Base-by-base conservation (phyloP, 2,329 filamentous ascomycete genomes). In the Podosphaera xanthii region DNA sequence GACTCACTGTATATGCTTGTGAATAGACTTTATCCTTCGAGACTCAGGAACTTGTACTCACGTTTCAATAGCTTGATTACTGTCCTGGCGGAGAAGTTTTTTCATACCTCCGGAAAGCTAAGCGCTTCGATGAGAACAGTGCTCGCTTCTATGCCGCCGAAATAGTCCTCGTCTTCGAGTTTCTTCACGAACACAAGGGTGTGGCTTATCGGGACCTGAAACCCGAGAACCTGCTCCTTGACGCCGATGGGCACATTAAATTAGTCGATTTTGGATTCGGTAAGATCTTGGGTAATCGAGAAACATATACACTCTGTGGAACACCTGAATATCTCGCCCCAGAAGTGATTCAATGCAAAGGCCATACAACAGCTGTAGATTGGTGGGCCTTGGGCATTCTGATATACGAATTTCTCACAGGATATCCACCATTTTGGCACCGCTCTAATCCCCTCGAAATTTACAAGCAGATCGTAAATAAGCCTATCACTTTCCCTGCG, bases 371-470 rank as follows among this genome's bases (percentile, higher is more conserved):
- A 2, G 85, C 86, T 12, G 86, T 91, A 42, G 86, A 91, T 73
- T 91, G 86, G 86, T 91, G 87, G 87, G 86, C 87, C 0, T 75
- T 92, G 64, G 87, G 87, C 34, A 89, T 91, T 64, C 71, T 92
- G 60, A 82, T 91, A 61, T 91, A 88, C 70, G 87, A 92, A 68
- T 91, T 91, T 68, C 73, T 91, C 56, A 88, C 87, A 8, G 87
- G 87, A 35, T 89, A 90, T 67, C 87, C 87, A 12, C 87, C 87
- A 0, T 92, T 91, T 68, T 92, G 86, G 85, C 83, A 90, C 67
- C 34, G 38, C 36, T 82, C 87, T 63, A 91, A 89, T 64, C 86
- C 86, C 0, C 86, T 91, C 64, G 87, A 90, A 69, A 91, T 91
- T 60, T 91, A 91, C 72, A 87, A 88, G 69, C 81, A 84, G 81